A percentile compares a stretch with the other conserved stretches of the same genome.
These are phyloP conservation scores for Metarhizium brunneum DNA, from an alignment of 2,329 filamentous ascomycete species.

Conservation along the genomic window DNA sequence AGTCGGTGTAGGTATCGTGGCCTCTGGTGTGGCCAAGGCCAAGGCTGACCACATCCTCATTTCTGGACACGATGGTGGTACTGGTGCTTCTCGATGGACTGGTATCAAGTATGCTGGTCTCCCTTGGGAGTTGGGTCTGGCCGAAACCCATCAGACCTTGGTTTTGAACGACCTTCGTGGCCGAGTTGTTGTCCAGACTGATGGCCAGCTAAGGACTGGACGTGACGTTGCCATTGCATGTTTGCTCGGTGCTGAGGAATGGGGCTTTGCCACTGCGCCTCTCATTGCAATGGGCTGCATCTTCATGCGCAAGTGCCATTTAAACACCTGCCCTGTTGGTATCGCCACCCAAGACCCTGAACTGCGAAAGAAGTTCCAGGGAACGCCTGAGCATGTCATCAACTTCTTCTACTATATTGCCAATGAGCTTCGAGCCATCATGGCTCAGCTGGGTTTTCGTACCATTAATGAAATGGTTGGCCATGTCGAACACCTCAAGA, in stretches of 20 bases:
- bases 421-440: slow-evolving; percentile 92
- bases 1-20: slow-evolving; percentile 94
- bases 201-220: slow-evolving; percentile 87
- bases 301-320: slow-evolving; percentile 76
- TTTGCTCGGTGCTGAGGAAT: slow-evolving; percentile 94
- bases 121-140: slow-evolving; percentile 92
- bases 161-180: slow-evolving; percentile 93
- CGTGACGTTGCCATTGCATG: slow-evolving; percentile 92
- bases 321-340: slow-evolving; percentile 79
- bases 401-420: slow-evolving; percentile 99
- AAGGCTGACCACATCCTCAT: slow-evolving; percentile 97
- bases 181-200: slow-evolving; percentile 91
- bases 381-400: slow-evolving; percentile 91
- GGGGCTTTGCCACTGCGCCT: slow-evolving; percentile 90
- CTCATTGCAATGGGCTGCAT: slow-evolving; percentile 96
- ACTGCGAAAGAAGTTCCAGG: slow-evolving; percentile 84
- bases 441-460: slow-evolving; percentile 90
- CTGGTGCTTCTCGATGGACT: slow-evolving; percentile 93
- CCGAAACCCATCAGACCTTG: slow-evolving; percentile 92
- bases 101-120: slow-evolving; percentile 98
- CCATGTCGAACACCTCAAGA: slow-evolving; percentile 74
- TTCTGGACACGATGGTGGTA: slow-evolving; percentile 93
- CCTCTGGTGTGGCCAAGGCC: slow-evolving; percentile 93
- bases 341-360: slow-evolving; percentile 96
- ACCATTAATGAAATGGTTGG: slow-evolving; percentile 98